phyloP scores from a whole-genome alignment of 1,284 basidiomycete species.

The Fomitopsis pinicola region DNA sequence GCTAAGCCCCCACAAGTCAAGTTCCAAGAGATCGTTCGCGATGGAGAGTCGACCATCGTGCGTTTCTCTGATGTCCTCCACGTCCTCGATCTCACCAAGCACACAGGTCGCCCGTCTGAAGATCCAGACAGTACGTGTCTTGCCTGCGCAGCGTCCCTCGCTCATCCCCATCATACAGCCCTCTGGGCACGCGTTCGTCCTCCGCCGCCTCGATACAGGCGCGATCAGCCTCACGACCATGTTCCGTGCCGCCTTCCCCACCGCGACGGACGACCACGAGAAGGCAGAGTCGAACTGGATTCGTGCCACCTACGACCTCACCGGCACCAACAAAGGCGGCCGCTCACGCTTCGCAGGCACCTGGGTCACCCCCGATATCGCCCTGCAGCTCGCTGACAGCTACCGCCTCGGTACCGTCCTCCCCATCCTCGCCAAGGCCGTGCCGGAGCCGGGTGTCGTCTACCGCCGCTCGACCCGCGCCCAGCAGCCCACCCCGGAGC shows the following conservation, averaged over 20 bases:
- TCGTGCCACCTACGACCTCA: conserved; percentile 73
- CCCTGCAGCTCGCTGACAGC: conserved; percentile 55
- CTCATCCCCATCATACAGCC: conserved; percentile 40
- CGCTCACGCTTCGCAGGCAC: conserved; percentile 83
- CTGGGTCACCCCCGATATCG: conserved; percentile 80
- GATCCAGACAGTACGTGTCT: conserved; percentile 75
- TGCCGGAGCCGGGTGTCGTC: conserved; percentile 71
- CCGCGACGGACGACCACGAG: conserved; percentile 77
- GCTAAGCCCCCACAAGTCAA: conserved; percentile 45
- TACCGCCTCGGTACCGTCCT: conserved; percentile 65
- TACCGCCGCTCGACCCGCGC: conserved; percentile 61
- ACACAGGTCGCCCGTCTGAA: conserved; percentile 85
- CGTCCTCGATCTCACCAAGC: conserved; percentile 8
- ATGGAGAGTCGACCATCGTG: conserved; percentile 65
- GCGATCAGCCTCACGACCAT: conserved; percentile 96
- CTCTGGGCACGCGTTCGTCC: conserved; percentile 85
- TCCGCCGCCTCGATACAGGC: conserved; percentile 93
- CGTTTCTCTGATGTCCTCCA: conserved; percentile 14
- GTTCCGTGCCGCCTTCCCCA: conserved; percentile 96
- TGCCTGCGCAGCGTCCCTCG: conserved; percentile 5
- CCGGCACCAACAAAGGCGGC: conserved; percentile 79
- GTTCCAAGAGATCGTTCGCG: conserved; percentile 68
- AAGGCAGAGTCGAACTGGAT: conserved; percentile 84
- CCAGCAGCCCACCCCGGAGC: conserved; percentile 29
- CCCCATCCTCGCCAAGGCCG: conserved; percentile 64